Base-by-base conservation (phyloP, 2,329 filamentous ascomycete species). In the Grosmannia huntii region DNA sequence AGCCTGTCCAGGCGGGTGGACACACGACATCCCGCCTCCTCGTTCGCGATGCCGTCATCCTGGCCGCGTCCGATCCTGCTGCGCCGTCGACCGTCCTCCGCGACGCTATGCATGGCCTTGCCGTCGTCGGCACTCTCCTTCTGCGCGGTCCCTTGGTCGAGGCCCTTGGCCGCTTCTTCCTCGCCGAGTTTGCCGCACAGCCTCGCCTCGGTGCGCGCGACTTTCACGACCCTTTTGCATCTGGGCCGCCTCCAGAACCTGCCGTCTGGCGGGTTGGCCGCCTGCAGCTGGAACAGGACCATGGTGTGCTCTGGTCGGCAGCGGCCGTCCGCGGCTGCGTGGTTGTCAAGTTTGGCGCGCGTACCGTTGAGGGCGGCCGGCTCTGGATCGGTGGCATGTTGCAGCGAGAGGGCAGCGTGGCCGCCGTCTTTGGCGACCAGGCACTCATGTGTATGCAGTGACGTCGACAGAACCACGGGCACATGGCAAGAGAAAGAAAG, bases 321-420 rank as follows among this genome's bases (percentile, higher is more conserved):
- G 88, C 90, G 16, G 80, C 79, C 28, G 83, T 95, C 38, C 80
- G 90, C 57, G 86, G 89, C 4, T 96, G 92, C 66, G 86, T 94
- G 4, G 79, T 96, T 28, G 86, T 97, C 64, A 97, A 97, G 70
- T 95, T 97, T 69, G 90, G 89, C 1, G 89, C 91, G 1, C 79
- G 77, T 57, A 86, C 85, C 51, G 86, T 96, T 27, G 90, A 97
- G 69, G 86, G 85, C 28, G 90, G 86, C 4, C 82, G 88, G 63
- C 74, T 80, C 53, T 97, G 91, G 90, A 77, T 97, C 59, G 83
- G 84, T 11, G 77, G 77, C 7, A 87, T 96, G 81, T 73, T 96
- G 53, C 72, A 76, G 52, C 78, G 82, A 61, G 89, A 96, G 69
- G 88, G 87, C 1, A 91, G 82, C 62, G 76, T 96, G 11, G 72